These are phyloP conservation scores for Podosphaera xanthii DNA, from an alignment of 2,329 filamentous ascomycete genomes.

Conservation along the genomic window DNA sequence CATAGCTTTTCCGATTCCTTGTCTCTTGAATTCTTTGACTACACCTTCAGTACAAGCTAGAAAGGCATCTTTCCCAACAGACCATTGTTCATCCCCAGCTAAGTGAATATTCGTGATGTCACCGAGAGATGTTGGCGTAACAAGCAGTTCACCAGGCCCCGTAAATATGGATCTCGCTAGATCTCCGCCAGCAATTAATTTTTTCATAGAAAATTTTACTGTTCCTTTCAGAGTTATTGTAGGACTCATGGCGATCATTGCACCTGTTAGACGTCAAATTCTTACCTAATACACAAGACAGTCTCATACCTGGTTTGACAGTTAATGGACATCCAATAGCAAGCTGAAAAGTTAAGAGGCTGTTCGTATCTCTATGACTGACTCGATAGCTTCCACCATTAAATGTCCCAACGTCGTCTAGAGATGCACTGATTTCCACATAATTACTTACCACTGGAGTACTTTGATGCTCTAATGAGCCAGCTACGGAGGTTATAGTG, in stretches of 20 bases:
- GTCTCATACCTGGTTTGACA: constrained; percentile 44
- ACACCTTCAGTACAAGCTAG: constrained; percentile 73
- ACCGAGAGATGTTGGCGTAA: constrained; percentile 59
- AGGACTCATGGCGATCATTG: constrained; percentile 89
- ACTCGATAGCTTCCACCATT: constrained; percentile 90
- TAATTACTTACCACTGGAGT: constrained; percentile 29
- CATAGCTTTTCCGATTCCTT: constrained; percentile 70
- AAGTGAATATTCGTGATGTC: constrained; percentile 68
- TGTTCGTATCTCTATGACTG: constrained; percentile 78
- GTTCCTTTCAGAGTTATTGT: constrained; percentile 64
- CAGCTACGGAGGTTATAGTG: constrained; percentile 16
- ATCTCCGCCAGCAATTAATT: constrained; percentile 64
- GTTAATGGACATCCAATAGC: constrained; percentile 69
- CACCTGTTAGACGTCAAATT: constrained; percentile 24
- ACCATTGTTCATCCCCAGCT: constrained; percentile 53
- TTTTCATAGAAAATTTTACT: constrained; percentile 76
- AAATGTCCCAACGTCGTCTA: constrained; percentile 86
- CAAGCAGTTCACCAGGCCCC: constrained; percentile 71
- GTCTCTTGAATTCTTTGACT: constrained; percentile 65
- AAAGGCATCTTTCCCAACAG: constrained; percentile 67
- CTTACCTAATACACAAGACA: neutral
- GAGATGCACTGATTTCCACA: constrained; percentile 33
- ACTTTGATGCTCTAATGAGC: constrained; percentile 17
- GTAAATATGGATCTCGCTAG: constrained; percentile 61
- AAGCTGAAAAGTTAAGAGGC: constrained; percentile 68